Evolutionary conservation across 176 grass and related monocot genomes (phyloP).

Genomic region (Pharus latifolius): DNA sequence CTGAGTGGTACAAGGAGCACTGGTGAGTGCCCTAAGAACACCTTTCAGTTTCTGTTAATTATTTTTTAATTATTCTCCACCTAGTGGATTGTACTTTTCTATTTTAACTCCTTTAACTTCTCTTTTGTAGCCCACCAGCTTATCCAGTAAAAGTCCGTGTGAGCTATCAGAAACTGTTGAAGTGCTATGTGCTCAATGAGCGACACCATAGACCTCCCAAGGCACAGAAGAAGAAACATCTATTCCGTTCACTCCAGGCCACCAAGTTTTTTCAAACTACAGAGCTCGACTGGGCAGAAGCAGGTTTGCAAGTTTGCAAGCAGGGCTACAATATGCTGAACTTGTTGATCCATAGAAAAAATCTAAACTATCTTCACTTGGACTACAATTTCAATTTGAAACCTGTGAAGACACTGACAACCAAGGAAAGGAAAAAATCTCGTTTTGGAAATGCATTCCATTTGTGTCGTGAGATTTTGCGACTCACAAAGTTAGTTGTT

Average conservation of each 20-base stretch:
- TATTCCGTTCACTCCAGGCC: conserved; percentile 87
- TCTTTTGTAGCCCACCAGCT: conserved; percentile 70
- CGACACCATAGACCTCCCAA: conserved; percentile 88
- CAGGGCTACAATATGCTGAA: conserved; percentile 99
- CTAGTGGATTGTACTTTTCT: not conserved
- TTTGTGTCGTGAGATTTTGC: conserved; percentile 91
- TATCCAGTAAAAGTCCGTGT: conserved; percentile 98
- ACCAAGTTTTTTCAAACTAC: conserved; percentile 99
- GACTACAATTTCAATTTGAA: conserved; percentile 99
- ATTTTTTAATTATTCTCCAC: not conserved
- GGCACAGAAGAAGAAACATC: conserved; percentile 95
- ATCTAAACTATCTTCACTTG: conserved; percentile 95
- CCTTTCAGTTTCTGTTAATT: not conserved
- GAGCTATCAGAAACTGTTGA: conserved; percentile 94
- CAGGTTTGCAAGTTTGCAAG: conserved; percentile 94
- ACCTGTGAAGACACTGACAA: conserved; percentile 96
- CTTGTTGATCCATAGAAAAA: conserved; percentile 96
- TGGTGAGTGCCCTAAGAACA: conserved; percentile 42
- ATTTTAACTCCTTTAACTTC: conserved; percentile 6
- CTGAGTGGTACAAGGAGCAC: conserved; percentile 95
- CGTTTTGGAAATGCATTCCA: conserved; percentile 99
- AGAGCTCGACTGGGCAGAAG: conserved; percentile 97
- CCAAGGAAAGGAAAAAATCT: conserved; percentile 97
- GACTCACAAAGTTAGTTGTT: conserved; percentile 91
- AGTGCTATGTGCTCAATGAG: conserved; percentile 95